Percentiles rank a stretch among this genome's conserved stretches.
Evolutionary conservation across 1,284 basidiomycete genomes (phyloP).

Genomic region (Moesziomyces globuligerus): DNA sequence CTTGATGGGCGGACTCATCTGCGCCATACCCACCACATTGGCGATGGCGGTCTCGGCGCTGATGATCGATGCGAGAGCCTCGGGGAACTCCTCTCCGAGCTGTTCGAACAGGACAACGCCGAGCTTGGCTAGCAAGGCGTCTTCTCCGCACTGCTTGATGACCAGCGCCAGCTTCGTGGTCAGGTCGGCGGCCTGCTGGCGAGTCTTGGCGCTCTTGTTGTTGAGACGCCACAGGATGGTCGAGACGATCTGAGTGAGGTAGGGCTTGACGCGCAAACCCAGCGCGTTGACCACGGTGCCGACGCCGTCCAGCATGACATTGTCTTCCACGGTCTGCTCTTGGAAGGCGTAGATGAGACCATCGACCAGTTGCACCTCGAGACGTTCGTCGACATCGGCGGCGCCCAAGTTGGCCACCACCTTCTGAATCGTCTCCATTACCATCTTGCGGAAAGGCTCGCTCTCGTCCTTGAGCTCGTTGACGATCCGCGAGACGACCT

Average conservation of each 20-base stretch:
- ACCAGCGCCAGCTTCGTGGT: slow-evolving; percentile 93
- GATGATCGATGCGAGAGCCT: slow-evolving; percentile 95
- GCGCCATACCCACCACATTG: slow-evolving; percentile 99
- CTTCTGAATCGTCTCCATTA: slow-evolving; percentile 99
- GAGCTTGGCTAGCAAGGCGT: slow-evolving; percentile 92
- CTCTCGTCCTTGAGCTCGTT: slow-evolving; percentile 85
- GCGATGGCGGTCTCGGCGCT: slow-evolving; percentile 98
- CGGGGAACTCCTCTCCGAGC: slow-evolving; percentile 98
- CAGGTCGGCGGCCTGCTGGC: slow-evolving; percentile 97
- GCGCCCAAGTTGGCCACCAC: slow-evolving; percentile 91
- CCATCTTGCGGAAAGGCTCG: slow-evolving; percentile 99
- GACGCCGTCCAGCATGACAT: slow-evolving; percentile 98
- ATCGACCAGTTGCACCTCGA: slow-evolving; percentile 93
- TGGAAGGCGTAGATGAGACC: slow-evolving; percentile 99
- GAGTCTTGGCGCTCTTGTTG: slow-evolving; percentile 99
- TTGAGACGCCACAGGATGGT: slow-evolving; percentile 98
- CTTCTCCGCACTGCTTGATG: slow-evolving; percentile 98
- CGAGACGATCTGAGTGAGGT: slow-evolving; percentile 98
- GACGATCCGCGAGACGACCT: slow-evolving; percentile 92
- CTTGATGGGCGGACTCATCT: slow-evolving; percentile 99
- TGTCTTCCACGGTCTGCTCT: slow-evolving; percentile 98
- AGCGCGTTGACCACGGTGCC: slow-evolving; percentile 96
- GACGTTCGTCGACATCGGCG: slow-evolving; percentile 93
- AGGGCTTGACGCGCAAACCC: slow-evolving; percentile 97
- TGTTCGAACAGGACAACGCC: slow-evolving; percentile 98